Evolutionary conservation across 805 yeast genomes (phyloP), one percentile per base, ranked within the genome.

Genomic region (Spencermartinsiella europaea): DNA sequence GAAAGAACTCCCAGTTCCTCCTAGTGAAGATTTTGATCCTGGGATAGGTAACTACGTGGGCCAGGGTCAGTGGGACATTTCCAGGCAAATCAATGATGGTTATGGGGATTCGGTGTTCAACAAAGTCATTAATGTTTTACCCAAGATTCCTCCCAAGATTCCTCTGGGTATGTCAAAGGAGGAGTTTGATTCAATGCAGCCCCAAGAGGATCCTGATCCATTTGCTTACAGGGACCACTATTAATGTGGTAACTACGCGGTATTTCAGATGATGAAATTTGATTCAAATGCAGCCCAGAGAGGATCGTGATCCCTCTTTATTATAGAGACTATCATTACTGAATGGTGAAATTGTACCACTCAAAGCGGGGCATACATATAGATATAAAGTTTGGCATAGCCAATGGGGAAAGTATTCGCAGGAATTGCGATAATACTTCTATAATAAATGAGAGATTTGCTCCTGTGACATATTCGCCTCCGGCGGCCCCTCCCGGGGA

Each of bases 51-150:
- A 57, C 7, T 57, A 57, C 42, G 25, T 44, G 14, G 61, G 62
- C 4, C 55, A 55, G 31, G 62, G 62, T 5, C 60, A 58, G 27
- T 58, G 62, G 62, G 59, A 56, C 31, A 40, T 58, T 3, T 48
- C 58, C n/a, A 50, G 57, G 36, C 63, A 64, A 46, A 60, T 66
- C 49, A 66, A 66, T 40, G 66, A 58, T 34, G 63, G 68, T 27
- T 66, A 64, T 43, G 64, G 64, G 14, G 68, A 61, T 31, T 62
- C 68, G 4, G 52, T 65, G 41, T 60, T 61, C 45, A 52, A 52
- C 36, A 49, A 49, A n/a, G 53, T 51, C 14, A 38, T 49, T 17
- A 21, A 17, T 17, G 21, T 15, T 2, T 31, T 43, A 3, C 55
- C 55, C 15, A 40, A 43, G 15, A 17, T 51, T 21, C 62, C 62